A percentile compares a stretch with the other conserved stretches of the same genome.
Evolutionary conservation across 805 yeast genomes (phyloP).

Genomic region (Cyberlindnera mrakii): DNA sequence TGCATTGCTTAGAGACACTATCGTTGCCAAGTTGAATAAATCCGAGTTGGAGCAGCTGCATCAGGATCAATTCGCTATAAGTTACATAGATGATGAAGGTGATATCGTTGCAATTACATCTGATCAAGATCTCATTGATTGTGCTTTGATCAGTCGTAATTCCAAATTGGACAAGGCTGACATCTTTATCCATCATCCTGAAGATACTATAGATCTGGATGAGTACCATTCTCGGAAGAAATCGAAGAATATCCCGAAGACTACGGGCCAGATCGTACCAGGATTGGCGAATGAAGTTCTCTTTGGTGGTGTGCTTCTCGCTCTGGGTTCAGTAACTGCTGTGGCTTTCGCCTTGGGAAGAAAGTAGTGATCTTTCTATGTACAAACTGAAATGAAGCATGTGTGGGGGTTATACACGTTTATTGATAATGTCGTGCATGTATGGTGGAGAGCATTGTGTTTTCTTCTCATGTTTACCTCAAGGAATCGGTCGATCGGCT

Average conservation of each 20-base stretch:
- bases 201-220: slow-evolving; percentile 32
- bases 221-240: slow-evolving; percentile 18
- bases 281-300: slow-evolving; percentile 58
- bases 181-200: slow-evolving; percentile 63
- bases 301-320: slow-evolving; percentile 57
- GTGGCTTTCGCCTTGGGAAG: slow-evolving; percentile 50
- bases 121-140: slow-evolving; percentile 67
- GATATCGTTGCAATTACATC: slow-evolving; percentile 74
- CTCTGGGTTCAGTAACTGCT: slow-evolving; percentile 52
- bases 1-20: slow-evolving; percentile 34
- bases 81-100: slow-evolving; percentile 80
- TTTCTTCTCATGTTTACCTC: too few species aligned
- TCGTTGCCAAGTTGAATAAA: slow-evolving; percentile 31
- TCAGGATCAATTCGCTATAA: slow-evolving; percentile 48
- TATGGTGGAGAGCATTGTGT: too few species aligned
- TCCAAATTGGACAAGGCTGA: slow-evolving; percentile 59
- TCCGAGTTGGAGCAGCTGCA: slow-evolving; percentile 33
- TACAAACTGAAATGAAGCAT: neutral
- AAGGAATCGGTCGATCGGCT: too few species aligned
- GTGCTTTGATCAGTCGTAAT: slow-evolving; percentile 50
- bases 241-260: slow-evolving; percentile 1
- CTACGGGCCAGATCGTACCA: slow-evolving; percentile 29
- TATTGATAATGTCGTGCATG: too few species aligned
- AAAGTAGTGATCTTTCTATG: slow-evolving; percentile 13
- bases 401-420: too few species aligned